Conservation (phyloP, 768 basidiomycete species). For the Gyrodon lividus region DNA sequence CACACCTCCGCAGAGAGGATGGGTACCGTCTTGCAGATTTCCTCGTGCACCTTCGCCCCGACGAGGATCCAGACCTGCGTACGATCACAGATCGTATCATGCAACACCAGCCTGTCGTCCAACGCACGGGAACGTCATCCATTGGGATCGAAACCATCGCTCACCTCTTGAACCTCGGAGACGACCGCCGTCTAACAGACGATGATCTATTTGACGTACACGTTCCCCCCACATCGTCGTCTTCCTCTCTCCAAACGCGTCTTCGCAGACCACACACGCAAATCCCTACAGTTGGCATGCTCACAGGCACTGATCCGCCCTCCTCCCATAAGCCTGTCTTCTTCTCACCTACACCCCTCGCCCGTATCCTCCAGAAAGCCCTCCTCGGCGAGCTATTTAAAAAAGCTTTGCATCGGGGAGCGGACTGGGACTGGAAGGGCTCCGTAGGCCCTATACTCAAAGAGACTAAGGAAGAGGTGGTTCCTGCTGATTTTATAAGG, state of each 20-base stretch:
- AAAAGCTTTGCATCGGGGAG: slow-evolving; percentile 16
- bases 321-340: background rate
- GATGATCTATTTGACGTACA: slow-evolving; percentile 5
- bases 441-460: slow-evolving; percentile 13
- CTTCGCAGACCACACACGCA: background rate
- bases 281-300: slow-evolving; percentile 16
- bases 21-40: slow-evolving; percentile 26
- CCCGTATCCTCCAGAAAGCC: slow-evolving; percentile 19
- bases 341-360: slow-evolving; percentile 23
- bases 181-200: background rate
- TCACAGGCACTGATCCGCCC: slow-evolving; percentile 11
- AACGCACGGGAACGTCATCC: slow-evolving; percentile 2
- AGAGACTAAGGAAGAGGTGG: slow-evolving; percentile 20
- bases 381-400: slow-evolving; percentile 21
- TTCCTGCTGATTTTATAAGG: slow-evolving; percentile 5
- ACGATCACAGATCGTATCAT: slow-evolving; percentile 19
- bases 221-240: background rate
- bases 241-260: background rate
- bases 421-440: slow-evolving; percentile 27
- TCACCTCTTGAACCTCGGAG: slow-evolving; percentile 22
- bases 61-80: slow-evolving; percentile 16
- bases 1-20: background rate
- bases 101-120: background rate
- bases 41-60: slow-evolving; percentile 17
- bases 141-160: slow-evolving; percentile 17